Base-by-base conservation (phyloP, 768 basidiomycete species). In the Termitomyces sp. region DNA sequence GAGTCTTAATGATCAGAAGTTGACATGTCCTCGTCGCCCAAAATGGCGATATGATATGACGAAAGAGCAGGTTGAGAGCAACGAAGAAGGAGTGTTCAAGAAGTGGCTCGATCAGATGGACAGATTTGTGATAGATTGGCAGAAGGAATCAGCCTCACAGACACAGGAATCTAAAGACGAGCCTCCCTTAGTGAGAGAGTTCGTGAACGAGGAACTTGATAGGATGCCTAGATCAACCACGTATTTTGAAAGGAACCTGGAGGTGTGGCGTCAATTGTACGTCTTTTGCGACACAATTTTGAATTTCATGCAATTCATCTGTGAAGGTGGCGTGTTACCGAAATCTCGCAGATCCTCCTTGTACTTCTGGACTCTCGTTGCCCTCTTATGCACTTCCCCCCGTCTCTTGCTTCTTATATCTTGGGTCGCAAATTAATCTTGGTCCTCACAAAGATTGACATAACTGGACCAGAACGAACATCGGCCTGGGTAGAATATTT, bases 251-350 rank as follows among this genome's bases (percentile, higher is more conserved):
- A 81, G 90, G 42, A 97, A 98, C 69, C 65, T 97, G 46, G 91
- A 97, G 67, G 94, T 97, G 15, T 98, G 94, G 94, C 74, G 95
- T 61, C 96, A 98, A 74, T 73, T 98, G 85, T 92, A 70, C 64
- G 88, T 78, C 8, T 36, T 53, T 54, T 55, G 33, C 39, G n/a
- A 41, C 34, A 34, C 13, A 29, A n/a, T 16, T 29, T 29, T 45
- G 22, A 16, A 47, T 3, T 52, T 37, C 49, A 49, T 49, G 49
- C 56, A 48, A 56, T 42, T 69, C 22, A 60, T 59, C 16, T 7
- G 16, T 26, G 5, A 64, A 92, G 90, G 64, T 98, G 96, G 96
- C 84, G 96, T 37, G 95, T 97, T 22, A 85, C 88, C 6, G 96
- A 98, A 72, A 88, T 90, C 26, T 92, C 92, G 0, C 84, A 94